Evolutionary conservation across 2,329 filamentous ascomycete genomes (phyloP), one percentile per base, ranked within the genome.

Genomic region (Helicocarpus griseus): DNA sequence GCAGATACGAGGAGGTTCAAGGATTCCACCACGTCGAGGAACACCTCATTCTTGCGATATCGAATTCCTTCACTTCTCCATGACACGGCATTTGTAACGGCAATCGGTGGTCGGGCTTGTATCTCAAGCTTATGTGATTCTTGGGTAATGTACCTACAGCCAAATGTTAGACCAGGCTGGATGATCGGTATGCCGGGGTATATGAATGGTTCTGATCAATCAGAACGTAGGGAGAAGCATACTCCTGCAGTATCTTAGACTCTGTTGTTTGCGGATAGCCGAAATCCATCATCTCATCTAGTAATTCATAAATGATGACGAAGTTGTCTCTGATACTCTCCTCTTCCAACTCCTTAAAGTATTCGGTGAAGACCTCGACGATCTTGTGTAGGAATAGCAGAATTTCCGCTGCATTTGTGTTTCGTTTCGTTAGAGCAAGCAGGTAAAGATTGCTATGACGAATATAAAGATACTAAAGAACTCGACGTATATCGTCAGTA

Each of bases 251-350:
- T 68, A 98, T 98, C 80, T 98, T 98, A 69, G 83, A 88, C 71
- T 98, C 93, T 59, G 93, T 98, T 8, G 93, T 98, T 71, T 98
- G 93, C 5, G 93, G 93, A 69, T 98, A 96, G 57, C 93, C 93
- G 77, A 98, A 98, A 73, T 98, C 93, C 93, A 98, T 98, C 93
- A 98, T 98, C 76, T 98, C 93, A 67, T 98, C 93, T 57, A 98
- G 81, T 55, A 98, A 74, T 73, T 98, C 93, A 77, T 98, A 98
- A 65, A 98, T 98, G 66, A 98, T 84, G 69, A 98, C 93, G 67
- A 98, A 98, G 76, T 98, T 98, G 77, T 98, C 93, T 62, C 93
- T 83, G 69, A 98, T 98, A 62, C 89, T 95, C 73, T 98, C 93
- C 71, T 98, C 93, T 71, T 98, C 93, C 54, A 98, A 79, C 57